Percentiles rank a stretch among this genome's conserved stretches.
phyloP scores from a whole-genome alignment of 805 yeast genomes.

The Ogataea trehalophila region DNA sequence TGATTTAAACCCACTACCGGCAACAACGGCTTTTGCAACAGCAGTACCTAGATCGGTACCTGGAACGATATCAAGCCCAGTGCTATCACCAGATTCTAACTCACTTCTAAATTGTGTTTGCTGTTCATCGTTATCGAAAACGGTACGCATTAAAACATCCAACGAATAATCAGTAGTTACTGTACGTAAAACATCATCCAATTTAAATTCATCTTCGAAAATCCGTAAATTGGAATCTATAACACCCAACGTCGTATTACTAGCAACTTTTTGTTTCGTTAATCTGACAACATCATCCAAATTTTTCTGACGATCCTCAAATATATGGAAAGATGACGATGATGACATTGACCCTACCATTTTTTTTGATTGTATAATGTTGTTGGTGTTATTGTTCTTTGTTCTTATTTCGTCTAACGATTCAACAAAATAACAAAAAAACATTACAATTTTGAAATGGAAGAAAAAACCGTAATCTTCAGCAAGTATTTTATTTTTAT shows the following conservation, averaged over 20 bases:
- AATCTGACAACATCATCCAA: not conserved
- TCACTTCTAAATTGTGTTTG: not conserved
- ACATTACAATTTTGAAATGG: slow-evolving; percentile 12
- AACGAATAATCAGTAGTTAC: slow-evolving; percentile 2
- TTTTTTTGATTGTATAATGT: too few relatives aligned
- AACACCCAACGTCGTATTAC: not conserved
- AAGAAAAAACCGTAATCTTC: slow-evolving; percentile 16
- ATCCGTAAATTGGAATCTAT: slow-evolving; percentile 4
- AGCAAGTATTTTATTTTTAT: slow-evolving; percentile 1
- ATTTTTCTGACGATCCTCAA: not conserved
- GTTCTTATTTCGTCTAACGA: not conserved
- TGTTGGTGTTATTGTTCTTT: too few relatives aligned
- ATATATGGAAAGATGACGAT: too few relatives aligned
- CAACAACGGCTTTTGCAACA: too few relatives aligned
- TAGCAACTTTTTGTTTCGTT: slow-evolving; percentile 1
- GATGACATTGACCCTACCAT: too few relatives aligned
- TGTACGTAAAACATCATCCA: slow-evolving; percentile 5
- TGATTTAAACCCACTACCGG: too few relatives aligned
- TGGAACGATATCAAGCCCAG: not conserved
- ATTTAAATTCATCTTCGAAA: not conserved
- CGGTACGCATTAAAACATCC: slow-evolving; percentile 1
- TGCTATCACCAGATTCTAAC: not conserved
- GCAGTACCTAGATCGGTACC: too few relatives aligned
- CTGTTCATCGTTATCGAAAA: slow-evolving; percentile 1
- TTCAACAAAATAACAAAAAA: slow-evolving; percentile 17